Base-by-base conservation (phyloP, 75 land plant species). In the Selaginella tamariscina region DNA sequence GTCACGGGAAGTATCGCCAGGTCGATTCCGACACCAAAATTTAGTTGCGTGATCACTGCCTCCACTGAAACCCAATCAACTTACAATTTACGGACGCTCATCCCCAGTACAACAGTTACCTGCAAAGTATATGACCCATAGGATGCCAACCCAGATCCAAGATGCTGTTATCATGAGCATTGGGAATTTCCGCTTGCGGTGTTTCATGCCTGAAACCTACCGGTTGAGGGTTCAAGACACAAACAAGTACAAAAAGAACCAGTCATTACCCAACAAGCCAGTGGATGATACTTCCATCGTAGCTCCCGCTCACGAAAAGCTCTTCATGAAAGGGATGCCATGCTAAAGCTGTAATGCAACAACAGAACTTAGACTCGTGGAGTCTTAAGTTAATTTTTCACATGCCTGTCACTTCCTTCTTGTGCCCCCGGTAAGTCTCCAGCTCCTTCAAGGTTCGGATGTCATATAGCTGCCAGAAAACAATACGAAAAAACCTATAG, bases 311-410 rank as follows among this genome's bases (percentile, higher is more conserved):
- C 0, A 91, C 99, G 73, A 95, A 95, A 44, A 91, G 88, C 32
- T 95, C 99, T 74, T 95, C 99, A 70, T 95, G 96, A 67, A 95
- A 90, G 54, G 99, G 99, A 76, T 95, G 99, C 99, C 99, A 95
- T 49, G 99, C 97, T 82, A 95, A 73, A 64, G 93, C 99, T 95
- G 75, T 2, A 32, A 55, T 44, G 65, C 74, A 24, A 54, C 9
- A 30, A 65, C n/a, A n/a, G n/a, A n/a, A n/a, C n/a, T n/a, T n/a
- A n/a, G n/a, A n/a, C n/a, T n/a, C n/a, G n/a, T n/a, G n/a, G n/a
- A n/a, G n/a, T n/a, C n/a, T n/a, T n/a, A n/a, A n/a, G n/a, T n/a
- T n/a, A n/a, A n/a, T n/a, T n/a, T n/a, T n/a, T n/a, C n/a, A 56
- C 82, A 67, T 56, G 87, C 99, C 84, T 72, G 91, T 90, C 23